Evolutionary conservation across 306 rosid genomes (phyloP).

Genomic region (Prunus mume): DNA sequence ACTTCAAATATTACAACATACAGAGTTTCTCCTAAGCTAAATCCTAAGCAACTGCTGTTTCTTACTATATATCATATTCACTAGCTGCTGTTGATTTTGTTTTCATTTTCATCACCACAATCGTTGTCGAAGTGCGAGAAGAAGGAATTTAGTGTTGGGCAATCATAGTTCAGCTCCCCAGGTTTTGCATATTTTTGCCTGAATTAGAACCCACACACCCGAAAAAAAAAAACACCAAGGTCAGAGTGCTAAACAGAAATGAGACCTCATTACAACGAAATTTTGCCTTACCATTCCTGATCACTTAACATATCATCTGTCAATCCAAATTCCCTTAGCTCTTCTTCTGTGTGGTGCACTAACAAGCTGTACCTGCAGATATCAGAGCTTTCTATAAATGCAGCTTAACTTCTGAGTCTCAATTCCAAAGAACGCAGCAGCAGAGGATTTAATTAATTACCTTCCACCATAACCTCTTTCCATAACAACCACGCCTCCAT

Average conservation of each 20-base stretch:
- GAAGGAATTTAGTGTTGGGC: constrained; percentile 79
- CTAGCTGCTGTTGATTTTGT: background rate
- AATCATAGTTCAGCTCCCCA: constrained; percentile 81
- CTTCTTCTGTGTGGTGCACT: constrained; percentile 62
- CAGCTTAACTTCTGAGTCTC: too few relatives aligned
- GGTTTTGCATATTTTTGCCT: constrained; percentile 82
- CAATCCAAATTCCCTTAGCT: constrained; percentile 69
- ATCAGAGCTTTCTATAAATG: background rate
- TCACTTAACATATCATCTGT: constrained; percentile 80
- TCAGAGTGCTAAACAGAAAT: background rate
- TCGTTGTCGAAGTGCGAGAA: constrained; percentile 63
- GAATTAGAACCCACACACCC: constrained; percentile 13
- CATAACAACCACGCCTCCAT: constrained; percentile 71
- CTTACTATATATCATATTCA: too few relatives aligned
- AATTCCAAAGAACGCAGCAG: background rate
- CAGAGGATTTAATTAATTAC: constrained; percentile 23
- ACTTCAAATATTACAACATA: too few relatives aligned
- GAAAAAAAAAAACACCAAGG: background rate
- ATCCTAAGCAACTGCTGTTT: too few relatives aligned
- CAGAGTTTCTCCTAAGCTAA: too few relatives aligned
- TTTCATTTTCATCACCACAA: background rate
- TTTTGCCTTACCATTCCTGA: constrained; percentile 63
- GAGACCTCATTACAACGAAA: background rate
- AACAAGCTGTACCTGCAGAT: constrained; percentile 63
- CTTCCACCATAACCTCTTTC: constrained; percentile 84